Percentiles rank a stretch among this genome's conserved stretches.
Evolutionary conservation across 2,329 filamentous ascomycete genomes (phyloP).

Genomic region (Xylariales sp.): DNA sequence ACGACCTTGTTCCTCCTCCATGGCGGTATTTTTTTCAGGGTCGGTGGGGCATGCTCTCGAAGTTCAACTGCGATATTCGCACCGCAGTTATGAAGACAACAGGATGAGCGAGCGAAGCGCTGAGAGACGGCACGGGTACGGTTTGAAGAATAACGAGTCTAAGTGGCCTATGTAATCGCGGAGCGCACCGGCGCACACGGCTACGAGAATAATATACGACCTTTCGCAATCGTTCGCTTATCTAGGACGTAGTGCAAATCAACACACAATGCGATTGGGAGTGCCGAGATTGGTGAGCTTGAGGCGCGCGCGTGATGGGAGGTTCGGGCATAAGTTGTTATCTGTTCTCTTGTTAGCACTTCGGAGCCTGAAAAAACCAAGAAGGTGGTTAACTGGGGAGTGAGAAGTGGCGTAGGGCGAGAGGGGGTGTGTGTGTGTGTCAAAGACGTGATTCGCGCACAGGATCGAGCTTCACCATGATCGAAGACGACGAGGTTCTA

Average conservation of each 20-base stretch:
- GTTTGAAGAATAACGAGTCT: not conserved
- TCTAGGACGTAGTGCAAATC: slow-evolving; percentile 5
- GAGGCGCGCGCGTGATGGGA: not conserved
- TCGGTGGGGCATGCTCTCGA: slow-evolving; percentile 40
- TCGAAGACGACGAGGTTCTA: not conserved
- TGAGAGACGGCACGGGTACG: not conserved
- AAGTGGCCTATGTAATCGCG: not conserved
- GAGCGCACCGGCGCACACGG: slow-evolving; percentile 8
- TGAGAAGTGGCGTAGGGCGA: not conserved
- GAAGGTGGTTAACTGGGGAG: not conserved
- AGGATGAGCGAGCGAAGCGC: not conserved
- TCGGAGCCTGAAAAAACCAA: not conserved
- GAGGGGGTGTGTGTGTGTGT: not conserved
- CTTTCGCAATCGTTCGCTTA: not conserved
- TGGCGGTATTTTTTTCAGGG: slow-evolving; percentile 39
- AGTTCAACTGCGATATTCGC: slow-evolving; percentile 30
- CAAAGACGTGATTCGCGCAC: slow-evolving; percentile 6
- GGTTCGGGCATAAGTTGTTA: not conserved
- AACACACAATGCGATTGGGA: not conserved
- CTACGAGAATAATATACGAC: not conserved
- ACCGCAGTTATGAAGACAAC: slow-evolving; percentile 10
- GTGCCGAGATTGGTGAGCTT: not conserved
- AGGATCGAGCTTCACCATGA: not conserved
- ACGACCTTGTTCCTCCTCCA: slow-evolving; percentile 49
- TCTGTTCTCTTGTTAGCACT: slow-evolving; percentile 12